Evolutionary conservation across 176 grass and related monocot genomes (phyloP), one percentile per base, ranked within the genome.

Genomic region (Cocos nucifera): DNA sequence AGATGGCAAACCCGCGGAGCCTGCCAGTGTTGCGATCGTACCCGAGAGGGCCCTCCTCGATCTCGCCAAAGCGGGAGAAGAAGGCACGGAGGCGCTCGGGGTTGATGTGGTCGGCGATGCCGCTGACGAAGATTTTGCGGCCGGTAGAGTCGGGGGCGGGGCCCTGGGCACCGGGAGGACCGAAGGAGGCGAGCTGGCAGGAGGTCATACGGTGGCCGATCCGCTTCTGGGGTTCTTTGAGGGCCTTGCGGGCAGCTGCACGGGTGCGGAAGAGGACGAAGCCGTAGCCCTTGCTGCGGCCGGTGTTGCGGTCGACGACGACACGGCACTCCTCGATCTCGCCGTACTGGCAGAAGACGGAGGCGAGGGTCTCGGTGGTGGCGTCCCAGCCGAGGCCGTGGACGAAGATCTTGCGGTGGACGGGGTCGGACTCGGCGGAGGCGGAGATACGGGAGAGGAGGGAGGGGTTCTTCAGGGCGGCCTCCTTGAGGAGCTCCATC

Each of bases 401-500:
- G 28, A 86, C 70, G 61, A 86, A 95, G 54, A 89, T 62, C 62
- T 82, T 87, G 48, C 85, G 79, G 32, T 86, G 82, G 51, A 64
- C 67, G 27, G 78, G 80, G 63, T 85, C 81, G 1, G 55, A 75
- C 16, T 72, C 56, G 0, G 80, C 80, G 2, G 77, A 75, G 7
- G 66, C 49, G 19, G 75, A 49, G 27, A 95, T 17, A 51, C 57
- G 54, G 18, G 69, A 71, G 72, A 82, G 60, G 6, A 95, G 57
- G 0, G 56, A 18, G 4, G 69, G 78, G 26, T 77, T 81, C 22
- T 74, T 66, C 51, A 79, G 30, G 4, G 74, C 67, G 7, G 78
- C 78, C 58, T 94, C 78, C 7, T 61, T 65, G 28, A 94, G 72
- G 51, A 88, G 70, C 48, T 72, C 75, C 52, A 85, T 72, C 29